Evolutionary conservation across 306 rosid species (phyloP), one percentile per base, ranked within the genome.

Genomic region (Quercus engelmannii): DNA sequence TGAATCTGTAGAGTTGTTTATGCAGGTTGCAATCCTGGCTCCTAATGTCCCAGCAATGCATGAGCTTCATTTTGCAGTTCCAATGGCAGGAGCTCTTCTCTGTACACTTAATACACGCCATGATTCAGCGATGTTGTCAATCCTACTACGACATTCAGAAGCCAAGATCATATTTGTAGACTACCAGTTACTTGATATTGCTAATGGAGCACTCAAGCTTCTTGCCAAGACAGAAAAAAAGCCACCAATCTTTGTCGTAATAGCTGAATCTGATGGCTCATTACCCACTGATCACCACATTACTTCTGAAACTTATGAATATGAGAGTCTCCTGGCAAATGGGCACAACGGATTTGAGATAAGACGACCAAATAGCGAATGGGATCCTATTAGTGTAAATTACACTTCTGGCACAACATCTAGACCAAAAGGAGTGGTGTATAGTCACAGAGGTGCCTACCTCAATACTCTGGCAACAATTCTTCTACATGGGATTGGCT

Each of bases 331-430:
- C 8, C 30, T 90, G 38, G 83, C 68, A 5, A 58, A 9, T 43
- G 97, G 95, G 15, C 35, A 77, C 5, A 23, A 31, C 73, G 88
- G 58, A 55, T 94, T 90, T 78, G 86, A 91, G 63, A 79, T 84
- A 19, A 86, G 82, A 41, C 80, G 80, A 63, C 97, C 99, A 33
- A 54, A 68, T 3, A 87, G 88, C 52, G 99, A 94, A 86, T 90
- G 76, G 90, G 97, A 94, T 81, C 95, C 97, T 20, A 84, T 94
- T 80, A 91, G 95, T 69, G 26, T 94, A 21, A 92, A 91, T 74
- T 94, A 92, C 88, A 94, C 97, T 21, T 94, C 97, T 2, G 97
- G 97, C 55, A 94, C 99, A 23, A 94, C 99, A 43, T 90, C 99
- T 55, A 88, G 88, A 80, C 97, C 99, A 3, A 94, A 94, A 86